Evolutionary conservation across 2,329 filamentous ascomycete genomes (phyloP).

Genomic region (Orbilia quercus): DNA sequence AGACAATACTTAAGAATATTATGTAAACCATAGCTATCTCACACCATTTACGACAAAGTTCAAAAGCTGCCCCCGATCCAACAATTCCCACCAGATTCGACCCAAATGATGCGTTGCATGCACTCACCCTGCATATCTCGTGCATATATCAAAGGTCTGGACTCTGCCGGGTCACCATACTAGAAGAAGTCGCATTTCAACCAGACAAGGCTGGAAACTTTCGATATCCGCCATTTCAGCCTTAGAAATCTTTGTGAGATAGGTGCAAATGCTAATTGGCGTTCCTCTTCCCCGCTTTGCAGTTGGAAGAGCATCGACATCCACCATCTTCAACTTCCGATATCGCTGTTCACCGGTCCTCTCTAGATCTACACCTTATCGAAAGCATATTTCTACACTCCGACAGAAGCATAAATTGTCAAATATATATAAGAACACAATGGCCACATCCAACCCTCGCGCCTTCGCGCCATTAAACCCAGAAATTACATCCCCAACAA

Average conservation of each 20-base stretch:
- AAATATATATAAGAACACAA: neutral
- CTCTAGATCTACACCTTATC: neutral
- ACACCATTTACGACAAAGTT: too few species aligned
- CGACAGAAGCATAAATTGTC: neutral
- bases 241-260: neutral
- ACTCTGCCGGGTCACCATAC: neutral
- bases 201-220: neutral
- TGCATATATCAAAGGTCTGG: neutral
- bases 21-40: too few species aligned
- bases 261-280: slow-evolving; percentile 23
- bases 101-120: too few species aligned
- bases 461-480: slow-evolving; percentile 70
- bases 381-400: neutral
- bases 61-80: too few species aligned
- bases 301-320: neutral
- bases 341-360: slow-evolving; percentile 12
- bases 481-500: slow-evolving; percentile 25
- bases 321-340: slow-evolving; percentile 29
- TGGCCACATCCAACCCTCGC: slow-evolving; percentile 13
- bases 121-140: neutral
- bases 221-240: neutral
- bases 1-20: too few species aligned
- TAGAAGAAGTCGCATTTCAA: neutral
- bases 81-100: too few species aligned
- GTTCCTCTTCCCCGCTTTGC: slow-evolving; percentile 13